Evolutionary conservation across 202 grass and related monocot species (phyloP), one percentile per base, ranked within the genome.

Genomic region (Brachypodium distachyon): DNA sequence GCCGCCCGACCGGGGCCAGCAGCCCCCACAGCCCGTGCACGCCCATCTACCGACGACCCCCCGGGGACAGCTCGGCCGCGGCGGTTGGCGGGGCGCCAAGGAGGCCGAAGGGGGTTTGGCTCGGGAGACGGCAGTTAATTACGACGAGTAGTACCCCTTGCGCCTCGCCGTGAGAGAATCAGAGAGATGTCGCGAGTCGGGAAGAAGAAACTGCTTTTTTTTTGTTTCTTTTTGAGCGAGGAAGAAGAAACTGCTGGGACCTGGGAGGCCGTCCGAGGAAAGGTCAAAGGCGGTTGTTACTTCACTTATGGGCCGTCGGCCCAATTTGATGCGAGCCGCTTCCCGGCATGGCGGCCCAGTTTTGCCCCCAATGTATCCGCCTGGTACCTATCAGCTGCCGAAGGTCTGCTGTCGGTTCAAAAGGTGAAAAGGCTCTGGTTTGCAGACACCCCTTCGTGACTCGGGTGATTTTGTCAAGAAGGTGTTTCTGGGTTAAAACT

Each of bases 21-120:
- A 98, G 87, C 69, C 92, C 91, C 91, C 91, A 98, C 9, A 98
- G 82, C 44, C 95, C 89, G 56, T 98, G 95, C 23, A 98, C 95
- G 72, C 95, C 91, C 95, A 98, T 97, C 19, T 37, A 56, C 69
- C 67, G 1, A n/a, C 10, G 4, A 27, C 26, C 29, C 21, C 2
- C 34, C 25, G 47, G 38, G 31, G 53, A 72, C 16, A 41, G 38
- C 31, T 31, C 31, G 63, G 38, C 55, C 37, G 14, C 46, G 11
- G 73, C 18, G 38, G 69, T 67, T 49, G 58, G 32, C 34, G 40
- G 63, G 43, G 34, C 49, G 67, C 73, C 58, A 66, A 27, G 57
- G 12, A 72, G 65, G 12, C 60, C 44, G 25, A 46, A 18, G 19
- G 34, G 65, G 21, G 13, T n/a, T 33, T 9, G 33, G 19, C 19